These are phyloP conservation scores for Cyberlindnera euphorbiae DNA, from an alignment of 805 yeast species.

Conservation along the genomic window DNA sequence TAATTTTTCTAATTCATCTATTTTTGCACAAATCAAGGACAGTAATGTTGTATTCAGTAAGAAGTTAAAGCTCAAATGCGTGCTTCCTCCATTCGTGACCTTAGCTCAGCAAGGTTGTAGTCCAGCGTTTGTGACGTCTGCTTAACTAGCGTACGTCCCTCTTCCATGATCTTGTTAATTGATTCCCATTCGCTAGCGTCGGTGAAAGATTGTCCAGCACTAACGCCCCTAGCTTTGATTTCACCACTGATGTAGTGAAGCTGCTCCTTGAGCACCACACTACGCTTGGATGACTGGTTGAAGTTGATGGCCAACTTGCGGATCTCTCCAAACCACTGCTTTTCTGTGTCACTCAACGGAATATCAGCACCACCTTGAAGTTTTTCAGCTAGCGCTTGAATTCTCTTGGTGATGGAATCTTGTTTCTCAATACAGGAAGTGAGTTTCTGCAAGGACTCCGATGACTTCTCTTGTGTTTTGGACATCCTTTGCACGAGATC, in stretches of 20 bases:
- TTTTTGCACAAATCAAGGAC: too few relatives aligned
- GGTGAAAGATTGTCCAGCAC: conserved; percentile 5
- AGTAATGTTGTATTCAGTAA: too few relatives aligned
- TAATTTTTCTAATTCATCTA: too few relatives aligned
- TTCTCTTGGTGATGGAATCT: conserved; percentile 28
- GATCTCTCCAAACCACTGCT: conserved; percentile 42
- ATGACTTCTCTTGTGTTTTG: conserved; percentile 13
- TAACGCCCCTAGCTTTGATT: conserved; percentile 11
- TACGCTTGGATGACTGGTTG: conserved; percentile 29
- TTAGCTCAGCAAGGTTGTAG: conserved; percentile 20
- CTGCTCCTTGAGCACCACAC: conserved; percentile 25
- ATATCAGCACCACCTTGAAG: conserved; percentile 23
- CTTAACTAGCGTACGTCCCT: conserved; percentile 29
- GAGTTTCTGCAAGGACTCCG: conserved; percentile 14
- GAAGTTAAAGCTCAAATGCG: conserved; percentile 3
- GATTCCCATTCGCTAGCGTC: conserved; percentile 28
- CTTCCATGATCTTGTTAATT: conserved; percentile 27
- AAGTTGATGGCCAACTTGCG: conserved; percentile 28
- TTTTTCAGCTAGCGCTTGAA: conserved; percentile 25
- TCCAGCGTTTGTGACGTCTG: conserved; percentile 15
- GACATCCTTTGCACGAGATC: conserved; percentile 21
- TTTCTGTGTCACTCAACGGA: conserved; percentile 37
- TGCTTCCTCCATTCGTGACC: conserved; percentile 10
- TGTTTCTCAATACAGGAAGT: conserved; percentile 30
- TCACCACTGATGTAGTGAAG: conserved; percentile 27